Percentiles rank a stretch among this genome's conserved stretches.
These are phyloP conservation scores for Mycena vitilis DNA, from an alignment of 768 basidiomycete species.

Conservation along the genomic window DNA sequence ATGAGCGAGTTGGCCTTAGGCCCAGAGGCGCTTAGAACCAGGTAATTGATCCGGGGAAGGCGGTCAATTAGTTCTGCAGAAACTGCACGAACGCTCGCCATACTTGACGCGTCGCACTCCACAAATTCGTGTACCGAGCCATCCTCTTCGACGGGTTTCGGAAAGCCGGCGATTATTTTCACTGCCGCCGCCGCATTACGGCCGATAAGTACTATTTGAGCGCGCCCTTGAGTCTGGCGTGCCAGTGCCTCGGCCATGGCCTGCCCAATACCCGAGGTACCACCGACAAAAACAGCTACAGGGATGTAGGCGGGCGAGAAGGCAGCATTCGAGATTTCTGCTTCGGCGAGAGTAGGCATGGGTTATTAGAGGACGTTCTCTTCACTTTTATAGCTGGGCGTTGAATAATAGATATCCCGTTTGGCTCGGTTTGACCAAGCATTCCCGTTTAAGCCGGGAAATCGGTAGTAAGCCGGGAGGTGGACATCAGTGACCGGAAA, in stretches of 20 bases:
- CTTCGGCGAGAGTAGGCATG: slow-evolving; percentile 30
- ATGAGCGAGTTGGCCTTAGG: slow-evolving; percentile 42
- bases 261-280: slow-evolving; percentile 41
- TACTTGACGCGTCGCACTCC: slow-evolving; percentile 39
- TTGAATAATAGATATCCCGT: no score
- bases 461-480: no score
- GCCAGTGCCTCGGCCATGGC: slow-evolving; percentile 50
- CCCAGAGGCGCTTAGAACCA: slow-evolving; percentile 46
- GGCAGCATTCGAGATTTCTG: slow-evolving; percentile 33
- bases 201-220: slow-evolving; percentile 51
- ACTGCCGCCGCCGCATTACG: slow-evolving; percentile 48
- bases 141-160: slow-evolving; percentile 34
- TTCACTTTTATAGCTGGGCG: no score
- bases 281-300: slow-evolving; percentile 29
- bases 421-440: no score
- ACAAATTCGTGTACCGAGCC: slow-evolving; percentile 43
- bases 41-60: slow-evolving; percentile 48
- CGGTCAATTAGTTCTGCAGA: slow-evolving; percentile 11
- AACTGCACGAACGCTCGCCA: slow-evolving; percentile 12
- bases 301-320: slow-evolving; percentile 18
- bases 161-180: slow-evolving; percentile 43
- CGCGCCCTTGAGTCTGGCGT: slow-evolving; percentile 46
- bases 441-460: no score
- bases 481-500: no score
- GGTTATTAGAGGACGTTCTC: no score